A percentile compares a stretch with the other conserved stretches of the same genome.
phyloP scores from a whole-genome alignment of 2,329 filamentous ascomycete genomes.

The Alternaria sp. region DNA sequence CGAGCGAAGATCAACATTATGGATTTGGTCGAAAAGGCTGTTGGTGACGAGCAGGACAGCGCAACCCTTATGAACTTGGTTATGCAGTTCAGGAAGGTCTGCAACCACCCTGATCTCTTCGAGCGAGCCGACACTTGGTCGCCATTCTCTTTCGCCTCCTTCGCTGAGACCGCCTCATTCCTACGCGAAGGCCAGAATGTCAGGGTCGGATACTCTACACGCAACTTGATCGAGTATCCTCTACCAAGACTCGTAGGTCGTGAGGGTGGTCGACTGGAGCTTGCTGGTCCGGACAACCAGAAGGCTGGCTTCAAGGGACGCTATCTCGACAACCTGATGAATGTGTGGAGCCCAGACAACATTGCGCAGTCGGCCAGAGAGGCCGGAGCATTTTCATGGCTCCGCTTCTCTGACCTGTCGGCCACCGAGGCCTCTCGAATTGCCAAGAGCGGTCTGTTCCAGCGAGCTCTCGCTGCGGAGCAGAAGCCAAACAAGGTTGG shows the following conservation, averaged over 20 bases:
- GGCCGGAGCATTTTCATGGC: constrained; percentile 80
- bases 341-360: constrained; percentile 85
- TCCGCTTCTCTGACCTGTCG: constrained; percentile 83
- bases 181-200: constrained; percentile 84
- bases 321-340: constrained; percentile 82
- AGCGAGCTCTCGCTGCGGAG: constrained; percentile 70
- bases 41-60: constrained; percentile 92
- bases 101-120: constrained; percentile 97
- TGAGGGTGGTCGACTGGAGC: constrained; percentile 77
- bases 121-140: constrained; percentile 92
- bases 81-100: constrained; percentile 99
- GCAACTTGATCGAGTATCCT: constrained; percentile 83
- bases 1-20: constrained; percentile 98
- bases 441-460: constrained; percentile 73
- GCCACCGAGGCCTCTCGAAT: constrained; percentile 73
- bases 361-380: constrained; percentile 68
- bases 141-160: constrained; percentile 82
- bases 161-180: constrained; percentile 95
- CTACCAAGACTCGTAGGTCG: constrained; percentile 83
- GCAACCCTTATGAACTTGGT: constrained; percentile 98
- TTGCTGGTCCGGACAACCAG: constrained; percentile 74
- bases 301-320: constrained; percentile 81
- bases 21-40: constrained; percentile 96
- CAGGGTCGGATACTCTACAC: constrained; percentile 83
- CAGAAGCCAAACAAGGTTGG: constrained; percentile 64